These are phyloP conservation scores for Eimeria acervulina DNA, from an alignment of 169 alveolate species.

Conservation along the genomic window DNA sequence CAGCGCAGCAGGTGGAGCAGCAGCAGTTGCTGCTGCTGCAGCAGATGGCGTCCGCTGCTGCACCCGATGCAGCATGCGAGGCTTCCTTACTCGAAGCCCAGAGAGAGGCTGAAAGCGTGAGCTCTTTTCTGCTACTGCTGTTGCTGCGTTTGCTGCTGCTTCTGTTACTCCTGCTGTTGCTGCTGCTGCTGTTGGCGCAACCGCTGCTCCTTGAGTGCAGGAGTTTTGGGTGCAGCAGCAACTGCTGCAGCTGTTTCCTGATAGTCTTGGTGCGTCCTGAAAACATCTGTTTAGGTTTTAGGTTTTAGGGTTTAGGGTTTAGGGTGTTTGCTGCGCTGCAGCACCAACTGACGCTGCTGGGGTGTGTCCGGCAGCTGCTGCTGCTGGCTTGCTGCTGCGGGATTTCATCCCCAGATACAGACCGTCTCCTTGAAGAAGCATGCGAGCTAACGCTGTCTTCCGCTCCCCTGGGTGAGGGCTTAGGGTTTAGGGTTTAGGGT, in stretches of 20 bases:
- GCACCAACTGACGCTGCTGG: conserved; percentile 73
- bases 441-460: conserved; percentile 60
- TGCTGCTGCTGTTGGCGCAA: background rate
- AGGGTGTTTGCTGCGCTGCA: conserved; percentile 33
- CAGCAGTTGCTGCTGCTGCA: conserved; percentile 55
- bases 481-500: conserved; percentile 47
- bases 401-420: conserved; percentile 34
- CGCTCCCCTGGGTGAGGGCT: conserved; percentile 67
- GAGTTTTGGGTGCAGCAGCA: no score
- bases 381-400: conserved; percentile 74
- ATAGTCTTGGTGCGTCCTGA: background rate
- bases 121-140: conserved; percentile 3
- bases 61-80: conserved; percentile 33
- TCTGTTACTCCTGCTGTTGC: background rate
- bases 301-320: conserved; percentile 2
- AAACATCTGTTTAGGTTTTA: background rate
- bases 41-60: conserved; percentile 26
- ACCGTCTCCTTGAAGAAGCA: conserved; percentile 77
- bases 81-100: conserved; percentile 16
- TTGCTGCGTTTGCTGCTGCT: background rate
- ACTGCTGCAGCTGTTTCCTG: background rate
- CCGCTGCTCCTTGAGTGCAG: no score
- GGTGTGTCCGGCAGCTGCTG: conserved; percentile 73
- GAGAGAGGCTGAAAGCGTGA: conserved; percentile 53
- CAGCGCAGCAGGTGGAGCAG: conserved; percentile 70